Evolutionary conservation across 495 filamentous ascomycete genomes (phyloP).

Genomic region (Astrocystis sublimbata): DNA sequence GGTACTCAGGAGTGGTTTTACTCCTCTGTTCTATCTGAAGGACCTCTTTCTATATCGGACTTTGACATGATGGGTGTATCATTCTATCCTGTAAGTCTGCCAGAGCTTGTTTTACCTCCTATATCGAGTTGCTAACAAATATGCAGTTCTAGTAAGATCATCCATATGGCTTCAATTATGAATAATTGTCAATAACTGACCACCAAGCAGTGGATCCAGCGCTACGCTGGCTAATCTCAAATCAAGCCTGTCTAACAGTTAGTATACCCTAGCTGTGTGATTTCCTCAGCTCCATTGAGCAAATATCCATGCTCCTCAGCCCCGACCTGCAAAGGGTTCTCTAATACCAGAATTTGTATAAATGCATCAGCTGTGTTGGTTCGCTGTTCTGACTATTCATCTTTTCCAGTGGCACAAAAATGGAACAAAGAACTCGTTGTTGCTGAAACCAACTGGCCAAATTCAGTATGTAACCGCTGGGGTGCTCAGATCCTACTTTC

Average conservation of each 20-base stretch:
- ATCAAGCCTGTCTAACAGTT: conserved; percentile 56
- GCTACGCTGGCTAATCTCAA: conserved; percentile 59
- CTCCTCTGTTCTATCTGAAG: conserved; percentile 54
- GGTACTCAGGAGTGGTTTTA: conserved; percentile 64
- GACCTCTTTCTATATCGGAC: conserved; percentile 53
- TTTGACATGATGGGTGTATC: conserved; percentile 72
- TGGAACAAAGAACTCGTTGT: conserved; percentile 64
- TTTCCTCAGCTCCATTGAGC: too few species aligned
- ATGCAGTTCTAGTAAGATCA: conserved; percentile 50
- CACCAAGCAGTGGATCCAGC: conserved; percentile 32
- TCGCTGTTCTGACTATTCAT: too few species aligned
- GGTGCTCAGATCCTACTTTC: too few species aligned
- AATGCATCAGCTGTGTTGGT: too few species aligned
- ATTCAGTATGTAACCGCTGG: too few species aligned
- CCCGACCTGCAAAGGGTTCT: too few species aligned
- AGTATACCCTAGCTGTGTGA: too few species aligned
- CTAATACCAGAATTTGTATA: too few species aligned
- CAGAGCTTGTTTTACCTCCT: neutral
- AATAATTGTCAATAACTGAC: neutral
- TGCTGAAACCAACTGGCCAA: conserved; percentile 69
- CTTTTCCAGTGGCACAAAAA: conserved; percentile 54
- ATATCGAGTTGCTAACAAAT: neutral
- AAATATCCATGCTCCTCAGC: too few species aligned
- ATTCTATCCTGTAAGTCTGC: conserved; percentile 56
- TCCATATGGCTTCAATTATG: neutral